These are phyloP conservation scores for Globisporangium rhizosaccharum DNA, from an alignment of 352 stramenopile genomes.

Conservation along the genomic window DNA sequence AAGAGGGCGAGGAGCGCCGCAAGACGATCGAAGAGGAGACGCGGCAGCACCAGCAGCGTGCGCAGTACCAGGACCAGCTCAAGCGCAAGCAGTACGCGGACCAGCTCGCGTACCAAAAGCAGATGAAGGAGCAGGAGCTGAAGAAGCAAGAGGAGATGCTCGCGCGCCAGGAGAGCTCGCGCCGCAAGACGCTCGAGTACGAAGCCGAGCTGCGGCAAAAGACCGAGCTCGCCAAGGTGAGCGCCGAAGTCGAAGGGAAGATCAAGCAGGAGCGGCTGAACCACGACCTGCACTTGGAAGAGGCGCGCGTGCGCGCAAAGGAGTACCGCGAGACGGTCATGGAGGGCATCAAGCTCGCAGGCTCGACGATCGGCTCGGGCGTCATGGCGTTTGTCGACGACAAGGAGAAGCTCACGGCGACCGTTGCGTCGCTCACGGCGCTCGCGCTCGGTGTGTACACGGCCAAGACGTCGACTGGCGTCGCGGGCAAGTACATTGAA, in stretches of 20 bases:
- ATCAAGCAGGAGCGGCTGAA: slow-evolving; percentile 98
- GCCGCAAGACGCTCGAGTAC: slow-evolving; percentile 96
- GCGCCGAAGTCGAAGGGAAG: slow-evolving; percentile 92
- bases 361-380: slow-evolving; percentile 91
- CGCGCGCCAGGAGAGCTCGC: slow-evolving; percentile 92
- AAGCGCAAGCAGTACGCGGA: slow-evolving; percentile 98
- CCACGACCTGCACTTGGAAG: slow-evolving; percentile 97
- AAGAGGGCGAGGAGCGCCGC: slow-evolving; percentile 94
- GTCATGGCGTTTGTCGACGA: slow-evolving; percentile 93
- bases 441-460: slow-evolving; percentile 96
- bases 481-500: slow-evolving; percentile 95
- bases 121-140: slow-evolving; percentile 94
- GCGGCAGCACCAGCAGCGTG: slow-evolving; percentile 94
- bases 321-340: slow-evolving; percentile 93
- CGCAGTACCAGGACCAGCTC: slow-evolving; percentile 98
- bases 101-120: slow-evolving; percentile 94
- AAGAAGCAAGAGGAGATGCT: slow-evolving; percentile 99
- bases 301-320: slow-evolving; percentile 90
- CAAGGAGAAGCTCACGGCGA: slow-evolving; percentile 94
- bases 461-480: slow-evolving; percentile 89
- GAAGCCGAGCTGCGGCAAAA: slow-evolving; percentile 93
- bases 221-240: slow-evolving; percentile 94
- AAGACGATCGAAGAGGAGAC: slow-evolving; percentile 97
- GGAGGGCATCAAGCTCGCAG: slow-evolving; percentile 93
- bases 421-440: slow-evolving; percentile 91